Evolutionary conservation across 2,329 filamentous ascomycete genomes (phyloP), one percentile per base, ranked within the genome.

Genomic region (Clonostachys solani): DNA sequence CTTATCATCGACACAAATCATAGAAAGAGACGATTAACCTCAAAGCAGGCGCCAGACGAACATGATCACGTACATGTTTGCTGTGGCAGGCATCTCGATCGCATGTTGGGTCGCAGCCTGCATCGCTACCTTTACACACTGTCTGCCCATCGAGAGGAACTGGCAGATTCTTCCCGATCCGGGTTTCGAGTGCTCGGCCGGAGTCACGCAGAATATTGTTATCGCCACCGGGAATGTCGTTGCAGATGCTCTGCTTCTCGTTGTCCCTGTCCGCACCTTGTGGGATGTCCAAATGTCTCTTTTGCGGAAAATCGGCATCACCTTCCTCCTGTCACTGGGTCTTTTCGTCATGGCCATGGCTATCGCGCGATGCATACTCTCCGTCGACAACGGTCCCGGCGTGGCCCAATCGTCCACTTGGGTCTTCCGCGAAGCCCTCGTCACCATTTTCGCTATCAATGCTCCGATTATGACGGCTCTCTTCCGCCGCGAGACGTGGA

Each of bases 331-430:
- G 12, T 47, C 45, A 10, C 40, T 47, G 7, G 45, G 45, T 9
- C 29, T 47, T 13, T 47, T 47, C 33, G 45, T 47, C 40, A 47
- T 47, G 45, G 45, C 45, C 19, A 47, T 47, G 40, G 45, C 45
- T 15, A 43, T 47, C 12, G 45, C 40, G 17, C 45, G 45, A 17
- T 47, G 45, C 40, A 33, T 47, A 5, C 40, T 47, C 17, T 47
- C 38, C 17, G 40, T 43, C 40, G 45, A 47, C 45, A 18, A 43
- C 8, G 45, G 45, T 2, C 45, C 45, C 10, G 38, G 34, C 16
- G 37, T 47, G 23, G 45, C 38, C 19, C 23, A 47, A 29, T 47
- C 45, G 10, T 47, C 45, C 6, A 40, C 38, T 35, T 47, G 45
- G 45, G 45, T 47, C 16, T 47, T 47, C 40, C 38, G 45, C 12